Conservation (phyloP, 192 early-diverging fungal genomes). For the Glomus cerebriforme region DNA sequence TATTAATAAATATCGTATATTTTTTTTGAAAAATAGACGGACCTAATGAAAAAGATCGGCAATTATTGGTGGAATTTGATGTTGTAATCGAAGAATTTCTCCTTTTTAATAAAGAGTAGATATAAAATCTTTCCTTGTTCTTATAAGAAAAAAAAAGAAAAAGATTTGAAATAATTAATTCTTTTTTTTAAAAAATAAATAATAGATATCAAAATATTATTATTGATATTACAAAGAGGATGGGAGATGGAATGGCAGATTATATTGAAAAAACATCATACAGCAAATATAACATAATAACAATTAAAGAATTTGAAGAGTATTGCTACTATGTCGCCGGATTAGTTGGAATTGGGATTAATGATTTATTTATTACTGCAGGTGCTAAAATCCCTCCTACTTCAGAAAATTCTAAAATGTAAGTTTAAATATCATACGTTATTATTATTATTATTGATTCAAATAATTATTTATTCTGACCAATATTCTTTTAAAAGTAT, state of each 20-base stretch:
- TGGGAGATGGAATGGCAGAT: constrained; percentile 96
- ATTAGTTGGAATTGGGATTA: constrained; percentile 91
- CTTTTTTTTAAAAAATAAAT: neutral
- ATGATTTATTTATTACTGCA: constrained; percentile 84
- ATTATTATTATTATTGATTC: neutral
- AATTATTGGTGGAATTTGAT: constrained; percentile 87
- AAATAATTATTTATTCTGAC: neutral
- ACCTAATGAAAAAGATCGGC: constrained; percentile 91
- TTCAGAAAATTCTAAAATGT: neutral
- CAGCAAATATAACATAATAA: constrained; percentile 54
- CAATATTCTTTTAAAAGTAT: neutral
- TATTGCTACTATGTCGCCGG: constrained; percentile 99
- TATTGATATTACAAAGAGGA: constrained; percentile 85
- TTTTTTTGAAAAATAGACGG: constrained; percentile 53
- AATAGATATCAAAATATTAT: constrained; percentile 83
- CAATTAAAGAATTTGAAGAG: constrained; percentile 87
- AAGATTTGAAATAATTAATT: neutral
- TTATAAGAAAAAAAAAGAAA: neutral
- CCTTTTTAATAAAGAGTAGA: constrained; percentile 47
- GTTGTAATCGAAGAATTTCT: constrained; percentile 88
- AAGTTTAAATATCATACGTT: neutral
- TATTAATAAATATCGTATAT: neutral
- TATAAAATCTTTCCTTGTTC: neutral
- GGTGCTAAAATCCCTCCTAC: constrained; percentile 68
- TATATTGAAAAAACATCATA: constrained; percentile 62